Percentiles rank a stretch among this genome's conserved stretches.
Evolutionary conservation across 1,284 basidiomycete species (phyloP).

Genomic region (Amylostereum areolatum): DNA sequence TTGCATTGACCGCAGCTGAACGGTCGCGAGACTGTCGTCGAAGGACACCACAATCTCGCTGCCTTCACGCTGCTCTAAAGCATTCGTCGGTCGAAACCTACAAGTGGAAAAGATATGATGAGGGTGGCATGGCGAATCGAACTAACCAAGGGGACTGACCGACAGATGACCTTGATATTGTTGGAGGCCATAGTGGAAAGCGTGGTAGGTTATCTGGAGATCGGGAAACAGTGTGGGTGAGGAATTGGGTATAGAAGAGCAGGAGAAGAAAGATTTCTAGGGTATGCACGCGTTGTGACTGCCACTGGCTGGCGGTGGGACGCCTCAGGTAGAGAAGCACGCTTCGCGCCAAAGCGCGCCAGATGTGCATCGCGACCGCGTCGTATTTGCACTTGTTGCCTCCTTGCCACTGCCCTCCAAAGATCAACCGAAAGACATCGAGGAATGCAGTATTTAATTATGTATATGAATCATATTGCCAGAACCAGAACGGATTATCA

Average conservation of each 20-base stretch:
- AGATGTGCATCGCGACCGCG: no score
- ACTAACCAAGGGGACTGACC: slow-evolving; percentile 46
- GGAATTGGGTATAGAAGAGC: not conserved
- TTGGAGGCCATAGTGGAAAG: slow-evolving; percentile 59
- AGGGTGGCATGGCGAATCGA: not conserved
- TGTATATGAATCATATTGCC: no score
- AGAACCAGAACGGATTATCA: no score
- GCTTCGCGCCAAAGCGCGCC: no score
- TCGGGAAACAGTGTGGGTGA: slow-evolving; percentile 1
- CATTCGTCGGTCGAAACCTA: slow-evolving; percentile 94
- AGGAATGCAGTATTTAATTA: no score
- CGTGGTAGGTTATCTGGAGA: not conserved
- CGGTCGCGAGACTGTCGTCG: slow-evolving; percentile 79
- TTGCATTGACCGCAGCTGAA: slow-evolving; percentile 71
- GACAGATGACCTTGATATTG: slow-evolving; percentile 93
- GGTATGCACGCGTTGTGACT: no score
- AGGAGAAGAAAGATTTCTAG: not conserved
- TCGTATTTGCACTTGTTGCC: no score
- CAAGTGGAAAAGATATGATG: not conserved
- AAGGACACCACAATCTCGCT: slow-evolving; percentile 92
- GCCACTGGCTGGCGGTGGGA: no score
- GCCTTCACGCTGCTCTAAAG: slow-evolving; percentile 85
- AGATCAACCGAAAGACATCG: no score
- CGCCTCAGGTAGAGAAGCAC: no score
- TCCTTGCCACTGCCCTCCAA: no score